These are phyloP conservation scores for Pseudozyma sp. DNA, from an alignment of 1,284 basidiomycete genomes.

Conservation along the genomic window DNA sequence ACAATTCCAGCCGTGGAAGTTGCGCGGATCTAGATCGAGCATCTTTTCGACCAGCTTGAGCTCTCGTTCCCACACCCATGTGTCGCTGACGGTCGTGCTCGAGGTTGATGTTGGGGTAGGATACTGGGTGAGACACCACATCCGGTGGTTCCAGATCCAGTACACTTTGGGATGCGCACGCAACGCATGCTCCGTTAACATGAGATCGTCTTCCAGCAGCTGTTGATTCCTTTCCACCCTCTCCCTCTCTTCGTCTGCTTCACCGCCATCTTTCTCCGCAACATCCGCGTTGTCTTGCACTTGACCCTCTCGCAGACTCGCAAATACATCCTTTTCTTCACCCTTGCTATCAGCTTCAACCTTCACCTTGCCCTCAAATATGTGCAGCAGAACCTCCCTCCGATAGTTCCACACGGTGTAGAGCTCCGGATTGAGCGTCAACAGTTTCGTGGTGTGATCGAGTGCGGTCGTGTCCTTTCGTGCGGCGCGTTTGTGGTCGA, in stretches of 20 bases:
- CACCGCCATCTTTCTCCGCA: not conserved
- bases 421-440: constrained; percentile 65
- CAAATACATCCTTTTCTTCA: constrained; percentile 49
- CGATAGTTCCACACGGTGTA: constrained; percentile 68
- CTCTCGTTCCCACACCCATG: constrained; percentile 58
- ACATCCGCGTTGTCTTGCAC: not conserved
- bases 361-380: constrained; percentile 26
- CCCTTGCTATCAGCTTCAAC: not conserved
- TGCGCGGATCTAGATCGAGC: constrained; percentile 65
- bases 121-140: constrained; percentile 62
- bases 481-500: constrained; percentile 23
- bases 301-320: constrained; percentile 10
- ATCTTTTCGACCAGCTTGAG: constrained; percentile 64
- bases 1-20: constrained; percentile 67
- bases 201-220: constrained; percentile 58
- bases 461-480: constrained; percentile 40
- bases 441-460: constrained; percentile 54
- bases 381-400: constrained; percentile 44
- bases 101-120: constrained; percentile 10
- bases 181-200: constrained; percentile 61
- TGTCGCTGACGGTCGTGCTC: not conserved
- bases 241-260: constrained; percentile 1
- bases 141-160: constrained; percentile 68
- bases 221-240: constrained; percentile 5
- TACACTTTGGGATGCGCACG: constrained; percentile 67